phyloP scores from a whole-genome alignment of 176 grass and related monocot genomes.

The Musa itinerans region DNA sequence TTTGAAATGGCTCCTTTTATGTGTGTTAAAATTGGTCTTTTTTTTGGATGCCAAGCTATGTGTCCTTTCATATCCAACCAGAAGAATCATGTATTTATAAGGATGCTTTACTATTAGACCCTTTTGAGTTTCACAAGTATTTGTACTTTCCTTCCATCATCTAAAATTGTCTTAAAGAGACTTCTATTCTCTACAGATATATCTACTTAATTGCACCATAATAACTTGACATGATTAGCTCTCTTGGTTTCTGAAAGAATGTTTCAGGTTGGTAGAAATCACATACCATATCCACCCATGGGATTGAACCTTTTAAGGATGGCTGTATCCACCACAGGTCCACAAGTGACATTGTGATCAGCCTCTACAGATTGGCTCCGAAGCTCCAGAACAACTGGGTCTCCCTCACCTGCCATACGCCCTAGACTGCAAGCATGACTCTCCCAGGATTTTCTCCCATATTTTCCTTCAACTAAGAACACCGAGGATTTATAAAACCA shows the following conservation, averaged over 20 bases:
- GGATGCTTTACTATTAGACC: too few relatives aligned
- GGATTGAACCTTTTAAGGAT: neutral
- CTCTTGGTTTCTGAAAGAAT: neutral
- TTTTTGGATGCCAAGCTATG: too few relatives aligned
- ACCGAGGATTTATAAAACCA: neutral
- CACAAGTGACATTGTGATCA: neutral
- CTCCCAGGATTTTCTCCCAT: neutral
- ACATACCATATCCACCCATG: neutral
- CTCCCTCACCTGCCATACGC: neutral
- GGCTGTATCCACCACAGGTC: neutral
- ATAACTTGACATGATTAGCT: neutral
- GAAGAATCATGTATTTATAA: too few relatives aligned
- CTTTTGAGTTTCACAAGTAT: too few relatives aligned
- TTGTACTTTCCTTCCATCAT: too few relatives aligned
- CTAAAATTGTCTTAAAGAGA: too few relatives aligned
- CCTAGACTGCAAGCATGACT: neutral
- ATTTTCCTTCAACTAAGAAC: neutral
- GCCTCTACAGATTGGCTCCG: neutral
- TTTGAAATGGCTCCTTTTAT: too few relatives aligned
- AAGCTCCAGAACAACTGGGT: too few relatives aligned
- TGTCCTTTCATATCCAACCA: too few relatives aligned
- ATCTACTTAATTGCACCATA: neutral
- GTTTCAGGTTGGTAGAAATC: neutral
- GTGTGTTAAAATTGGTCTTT: too few relatives aligned
- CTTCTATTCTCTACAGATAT: too few relatives aligned